Conservation (phyloP, 2,329 filamentous ascomycete species). For the Elsinoe australis region DNA sequence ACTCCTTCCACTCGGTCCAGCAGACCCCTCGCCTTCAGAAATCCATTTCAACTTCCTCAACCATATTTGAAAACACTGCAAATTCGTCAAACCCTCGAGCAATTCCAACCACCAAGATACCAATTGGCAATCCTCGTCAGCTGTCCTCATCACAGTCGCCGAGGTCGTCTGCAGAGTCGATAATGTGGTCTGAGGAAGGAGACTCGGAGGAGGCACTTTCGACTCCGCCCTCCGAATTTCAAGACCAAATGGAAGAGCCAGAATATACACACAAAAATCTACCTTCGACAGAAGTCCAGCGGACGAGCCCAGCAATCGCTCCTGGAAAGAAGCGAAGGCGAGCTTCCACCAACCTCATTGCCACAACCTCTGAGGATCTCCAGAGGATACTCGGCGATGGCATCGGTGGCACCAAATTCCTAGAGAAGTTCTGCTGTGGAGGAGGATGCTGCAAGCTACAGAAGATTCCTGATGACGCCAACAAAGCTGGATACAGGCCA, state of each 20-base stretch:
- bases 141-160: constrained; percentile 27
- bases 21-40: constrained; percentile 27
- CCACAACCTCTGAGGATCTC: constrained; percentile 50
- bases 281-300: neutral
- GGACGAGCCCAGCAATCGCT: constrained; percentile 2
- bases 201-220: constrained; percentile 37
- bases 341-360: constrained; percentile 60
- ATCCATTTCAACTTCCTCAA: constrained; percentile 25
- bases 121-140: constrained; percentile 14
- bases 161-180: constrained; percentile 35
- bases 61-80: constrained; percentile 28
- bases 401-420: constrained; percentile 49
- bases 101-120: constrained; percentile 19
- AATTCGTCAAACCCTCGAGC: constrained; percentile 37
- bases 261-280: constrained; percentile 26
- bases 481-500: constrained; percentile 38
- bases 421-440: constrained; percentile 57
- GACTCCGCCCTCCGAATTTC: constrained; percentile 39
- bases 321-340: constrained; percentile 37
- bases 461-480: constrained; percentile 43
- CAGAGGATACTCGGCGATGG: constrained; percentile 50
- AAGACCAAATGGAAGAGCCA: constrained; percentile 39
- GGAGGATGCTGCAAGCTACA: constrained; percentile 57
- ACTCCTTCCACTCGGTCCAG: constrained; percentile 28
- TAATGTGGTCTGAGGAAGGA: constrained; percentile 34